Evolutionary conservation across 2,329 filamentous ascomycete species (phyloP).

Genomic region (Colletotrichum sp.): DNA sequence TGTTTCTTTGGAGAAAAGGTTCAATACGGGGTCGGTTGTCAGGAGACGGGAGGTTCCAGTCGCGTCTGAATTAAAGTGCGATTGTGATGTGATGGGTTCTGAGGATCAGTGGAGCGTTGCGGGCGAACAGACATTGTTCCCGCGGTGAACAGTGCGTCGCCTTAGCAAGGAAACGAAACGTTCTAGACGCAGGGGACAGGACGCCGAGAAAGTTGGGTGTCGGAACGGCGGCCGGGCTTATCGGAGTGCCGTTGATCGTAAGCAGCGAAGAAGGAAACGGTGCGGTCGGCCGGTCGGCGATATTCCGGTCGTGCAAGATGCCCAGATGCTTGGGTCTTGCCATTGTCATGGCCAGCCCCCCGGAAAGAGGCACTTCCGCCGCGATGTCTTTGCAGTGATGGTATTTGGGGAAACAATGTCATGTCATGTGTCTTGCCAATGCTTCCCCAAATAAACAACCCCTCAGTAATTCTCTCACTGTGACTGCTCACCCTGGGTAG

Average conservation of each 20-base stretch:
- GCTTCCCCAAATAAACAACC: constrained; percentile 1
- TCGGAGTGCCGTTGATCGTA: background rate
- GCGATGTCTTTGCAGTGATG: background rate
- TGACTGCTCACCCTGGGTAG: background rate
- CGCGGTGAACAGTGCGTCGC: background rate
- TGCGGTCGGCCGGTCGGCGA: background rate
- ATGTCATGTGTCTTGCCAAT: background rate
- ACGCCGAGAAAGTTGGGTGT: background rate
- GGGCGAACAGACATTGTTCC: background rate
- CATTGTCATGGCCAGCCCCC: background rate
- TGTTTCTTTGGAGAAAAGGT: background rate
- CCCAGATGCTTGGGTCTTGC: background rate
- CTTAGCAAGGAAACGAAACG: constrained; percentile 12
- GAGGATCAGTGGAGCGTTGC: constrained; percentile 1
- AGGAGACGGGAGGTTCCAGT: constrained; percentile 13
- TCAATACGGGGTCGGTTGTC: background rate
- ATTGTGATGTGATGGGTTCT: background rate
- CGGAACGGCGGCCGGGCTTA: background rate
- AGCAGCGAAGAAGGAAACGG: background rate
- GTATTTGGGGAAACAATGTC: background rate
- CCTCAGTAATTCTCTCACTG: background rate
- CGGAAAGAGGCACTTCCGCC: background rate
- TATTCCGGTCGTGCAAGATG: background rate
- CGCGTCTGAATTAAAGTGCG: constrained; percentile 14
- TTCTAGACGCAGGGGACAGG: constrained; percentile 1